A percentile compares a stretch with the other conserved stretches of the same genome.
Evolutionary conservation across 2,329 filamentous ascomycete genomes (phyloP).

Genomic region (Trichophyton mentagrophytes): DNA sequence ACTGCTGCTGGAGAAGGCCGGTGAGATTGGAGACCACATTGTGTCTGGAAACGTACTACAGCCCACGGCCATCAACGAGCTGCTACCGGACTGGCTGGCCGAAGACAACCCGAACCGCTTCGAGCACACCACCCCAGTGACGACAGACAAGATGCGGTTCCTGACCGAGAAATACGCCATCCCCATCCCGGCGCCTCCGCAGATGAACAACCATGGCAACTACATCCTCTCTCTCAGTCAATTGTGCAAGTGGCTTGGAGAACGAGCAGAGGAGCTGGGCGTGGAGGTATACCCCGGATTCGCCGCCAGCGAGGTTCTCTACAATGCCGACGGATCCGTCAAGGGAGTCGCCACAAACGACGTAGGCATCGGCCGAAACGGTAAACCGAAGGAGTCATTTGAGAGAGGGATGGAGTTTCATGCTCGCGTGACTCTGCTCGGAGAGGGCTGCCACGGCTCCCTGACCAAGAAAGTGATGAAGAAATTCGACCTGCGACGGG

Average conservation of each 20-base stretch:
- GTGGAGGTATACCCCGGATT: constrained; percentile 96
- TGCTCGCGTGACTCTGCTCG: constrained; percentile 79
- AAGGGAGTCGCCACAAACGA: constrained; percentile 94
- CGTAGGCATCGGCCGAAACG: constrained; percentile 67
- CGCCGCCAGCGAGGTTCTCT: constrained; percentile 83
- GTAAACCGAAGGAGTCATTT: constrained; percentile 77
- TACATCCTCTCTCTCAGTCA: constrained; percentile 95
- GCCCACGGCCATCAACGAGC: constrained; percentile 73
- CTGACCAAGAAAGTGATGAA: constrained; percentile 89
- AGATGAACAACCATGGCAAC: constrained; percentile 98
- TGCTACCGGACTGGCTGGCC: constrained; percentile 85
- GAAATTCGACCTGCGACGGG: constrained; percentile 78
- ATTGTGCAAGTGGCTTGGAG: constrained; percentile 88
- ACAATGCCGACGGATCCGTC: constrained; percentile 73
- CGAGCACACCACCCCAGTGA: constrained; percentile 72
- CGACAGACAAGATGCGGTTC: constrained; percentile 80
- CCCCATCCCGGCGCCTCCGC: constrained; percentile 75
- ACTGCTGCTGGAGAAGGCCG: constrained; percentile 83
- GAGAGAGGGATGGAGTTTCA: constrained; percentile 98
- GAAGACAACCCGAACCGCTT: constrained; percentile 82
- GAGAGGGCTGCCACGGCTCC: constrained; percentile 90
- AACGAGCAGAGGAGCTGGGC: constrained; percentile 88
- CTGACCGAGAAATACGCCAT: constrained; percentile 68
- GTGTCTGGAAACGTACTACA: constrained; percentile 92
- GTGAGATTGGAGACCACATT: constrained; percentile 88